These are phyloP conservation scores for Chaetoscypha palmicola DNA, from an alignment of 2,329 filamentous ascomycete species.

Conservation along the genomic window DNA sequence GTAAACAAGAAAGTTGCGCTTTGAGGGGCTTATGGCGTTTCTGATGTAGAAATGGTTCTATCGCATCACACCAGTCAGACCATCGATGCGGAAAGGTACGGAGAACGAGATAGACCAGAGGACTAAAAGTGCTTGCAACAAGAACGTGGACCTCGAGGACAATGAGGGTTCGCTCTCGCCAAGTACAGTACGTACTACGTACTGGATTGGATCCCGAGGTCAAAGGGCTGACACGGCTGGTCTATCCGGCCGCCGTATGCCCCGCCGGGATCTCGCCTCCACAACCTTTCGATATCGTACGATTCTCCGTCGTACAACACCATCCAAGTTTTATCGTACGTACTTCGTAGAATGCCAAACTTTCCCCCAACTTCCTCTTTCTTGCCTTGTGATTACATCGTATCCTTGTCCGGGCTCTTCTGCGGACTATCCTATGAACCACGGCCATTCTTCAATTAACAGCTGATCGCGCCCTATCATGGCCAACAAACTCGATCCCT, in stretches of 20 bases:
- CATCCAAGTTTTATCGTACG: background rate
- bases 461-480: background rate
- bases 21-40: too few species aligned
- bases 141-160: too few species aligned
- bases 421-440: background rate
- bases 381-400: background rate
- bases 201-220: too few species aligned
- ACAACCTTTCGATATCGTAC: background rate
- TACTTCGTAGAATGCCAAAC: background rate
- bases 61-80: too few species aligned
- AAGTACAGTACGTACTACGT: too few species aligned
- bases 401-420: background rate
- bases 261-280: background rate
- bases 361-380: background rate
- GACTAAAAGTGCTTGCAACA: too few species aligned
- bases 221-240: too few species aligned
- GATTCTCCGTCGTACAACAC: background rate
- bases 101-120: too few species aligned
- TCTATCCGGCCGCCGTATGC: background rate
- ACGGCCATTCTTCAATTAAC: background rate
- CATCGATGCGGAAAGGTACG: too few species aligned
- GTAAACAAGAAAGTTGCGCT: too few species aligned
- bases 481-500: constrained; percentile 20
- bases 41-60: too few species aligned
- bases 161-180: too few species aligned